Evolutionary conservation across 2,329 filamentous ascomycete species (phyloP), one percentile per base, ranked within the genome.

Genomic region (Ophiosphaerella herpotricha): DNA sequence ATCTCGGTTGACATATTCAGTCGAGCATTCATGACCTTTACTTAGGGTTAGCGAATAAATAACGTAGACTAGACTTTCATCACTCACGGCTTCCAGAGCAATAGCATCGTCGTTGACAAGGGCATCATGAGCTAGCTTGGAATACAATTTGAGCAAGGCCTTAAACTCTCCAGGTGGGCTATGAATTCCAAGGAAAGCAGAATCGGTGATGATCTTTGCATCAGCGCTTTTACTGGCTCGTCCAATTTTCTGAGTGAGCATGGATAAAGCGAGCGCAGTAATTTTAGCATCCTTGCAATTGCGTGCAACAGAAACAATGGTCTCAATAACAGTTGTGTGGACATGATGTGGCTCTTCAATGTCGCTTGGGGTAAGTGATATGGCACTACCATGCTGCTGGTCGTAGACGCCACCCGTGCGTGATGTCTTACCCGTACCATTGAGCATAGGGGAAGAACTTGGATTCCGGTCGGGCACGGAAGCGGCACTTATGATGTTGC

Each of bases 191-290:
- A 99, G 77, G 5, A 84, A 80, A 7, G 91, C 91, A 6, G 91
- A 86, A 52, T 95, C 91, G 13, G 84, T 85, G 46, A 97, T 87
- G 52, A 99, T 94, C 47, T 88, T 87, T 26, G 88, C 86, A 76
- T 97, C 92, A 2, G 97, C 89, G 4, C 82, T 78, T 51, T 84
- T 80, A 65, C 85, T 94, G 47, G 97, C 85, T 73, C 94, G 93
- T 53, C 88, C 87, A 50, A 97, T 84, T 73, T 99, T 97, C 68
- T 99, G 94, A n/a, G 96, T 77, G 21, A 99, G 84, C 86, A 99
- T 97, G 1, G 91, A 95, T 63, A 97, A 89, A 2, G 92, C 93
- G 44, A 99, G 79, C 5, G 92, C 92, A 6, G 89, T 94, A 46
- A 99, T 96, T 75, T 97, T 96, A 52, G 91, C 86, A 64, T 99